Evolutionary conservation across 257 asterid species (phyloP), one percentile per base, ranked within the genome.

Genomic region (Phtheirospermum japonicum): DNA sequence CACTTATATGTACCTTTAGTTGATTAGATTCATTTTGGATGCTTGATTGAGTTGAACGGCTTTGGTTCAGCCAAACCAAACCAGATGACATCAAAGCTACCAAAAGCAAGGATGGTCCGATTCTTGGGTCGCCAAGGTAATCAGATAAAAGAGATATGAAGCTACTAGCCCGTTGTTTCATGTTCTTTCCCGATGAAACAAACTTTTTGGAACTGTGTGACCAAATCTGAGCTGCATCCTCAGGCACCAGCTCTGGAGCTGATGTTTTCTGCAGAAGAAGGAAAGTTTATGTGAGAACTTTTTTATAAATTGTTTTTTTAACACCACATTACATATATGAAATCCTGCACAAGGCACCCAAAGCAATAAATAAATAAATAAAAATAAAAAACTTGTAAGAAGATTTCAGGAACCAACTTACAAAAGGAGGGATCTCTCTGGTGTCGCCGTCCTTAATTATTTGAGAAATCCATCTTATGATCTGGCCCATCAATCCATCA

Each of bases 401-500:
- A 64, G 34, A 34, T 37, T 40, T 19, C 32, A 50, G 32, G 14
- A 50, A 50, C 32, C 14, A 50, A 78, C 99, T 86, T 87, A 92
- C 99, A 74, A 93, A 87, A 60, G 89, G 81, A 64, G 95, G 95
- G 63, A 93, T 87, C 64, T 79, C 83, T 71, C 94, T 85, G 66
- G 95, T 67, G 80, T 93, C 97, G 3, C 99, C 99, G 65, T 93
- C 96, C 79, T 78, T 73, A 54, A 93, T 85, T 61, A 76, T 89
- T 79, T 68, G 73, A 56, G 97, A 89, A 68, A 87, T 84, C 99
- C 99, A 93, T 49, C 46, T 67, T 60, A 80, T 76, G 58, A 93
- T 93, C 99, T 92, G 57, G 91, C 64, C 42, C 33, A 76, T 46
- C 66, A 72, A 33, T 11, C 23, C 32, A 53, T 52, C 11, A 59